Conservation (phyloP, 2,329 filamentous ascomycete genomes). For the Colletotrichum endophyticum region DNA sequence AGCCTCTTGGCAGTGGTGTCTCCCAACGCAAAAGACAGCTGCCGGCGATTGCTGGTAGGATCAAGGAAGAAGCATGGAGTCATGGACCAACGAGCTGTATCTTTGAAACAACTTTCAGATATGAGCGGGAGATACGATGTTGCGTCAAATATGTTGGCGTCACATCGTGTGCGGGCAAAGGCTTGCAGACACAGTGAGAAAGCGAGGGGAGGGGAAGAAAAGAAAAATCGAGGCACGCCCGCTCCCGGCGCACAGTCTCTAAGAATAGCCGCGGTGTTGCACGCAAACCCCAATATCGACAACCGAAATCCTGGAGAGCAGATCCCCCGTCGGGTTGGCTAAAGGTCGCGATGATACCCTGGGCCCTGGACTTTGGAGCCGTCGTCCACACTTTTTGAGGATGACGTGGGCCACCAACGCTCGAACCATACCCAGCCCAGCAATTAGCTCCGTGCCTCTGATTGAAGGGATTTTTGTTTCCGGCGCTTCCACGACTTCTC, state of each 20-base stretch:
- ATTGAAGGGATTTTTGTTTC: conserved; percentile 24
- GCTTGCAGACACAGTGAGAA: not conserved
- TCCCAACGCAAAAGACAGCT: not conserved
- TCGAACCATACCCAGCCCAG: conserved; percentile 10
- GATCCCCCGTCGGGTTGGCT: conserved; percentile 14
- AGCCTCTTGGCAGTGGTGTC: not conserved
- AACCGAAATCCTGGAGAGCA: conserved; percentile 22
- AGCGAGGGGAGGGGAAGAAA: not conserved
- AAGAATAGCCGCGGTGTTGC: conserved; percentile 18
- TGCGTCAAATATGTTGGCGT: conserved; percentile 4
- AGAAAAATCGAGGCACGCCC: not conserved
- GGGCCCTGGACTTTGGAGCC: conserved; percentile 12
- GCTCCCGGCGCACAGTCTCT: conserved; percentile 3
- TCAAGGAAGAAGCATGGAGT: not conserved
- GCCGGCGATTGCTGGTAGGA: not conserved
- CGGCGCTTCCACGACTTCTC: conserved; percentile 7
- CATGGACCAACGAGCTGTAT: not conserved
- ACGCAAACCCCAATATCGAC: conserved; percentile 12
- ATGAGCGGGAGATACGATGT: not conserved
- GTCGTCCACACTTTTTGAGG: not conserved
- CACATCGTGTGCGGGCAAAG: conserved; percentile 4
- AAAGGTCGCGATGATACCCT: conserved; percentile 16
- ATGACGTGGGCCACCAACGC: conserved; percentile 5
- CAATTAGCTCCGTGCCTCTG: conserved; percentile 6
- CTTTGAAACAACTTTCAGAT: not conserved